Evolutionary conservation across 345 rosid genomes (phyloP).

Genomic region (Erysimum cheiranthoides): DNA sequence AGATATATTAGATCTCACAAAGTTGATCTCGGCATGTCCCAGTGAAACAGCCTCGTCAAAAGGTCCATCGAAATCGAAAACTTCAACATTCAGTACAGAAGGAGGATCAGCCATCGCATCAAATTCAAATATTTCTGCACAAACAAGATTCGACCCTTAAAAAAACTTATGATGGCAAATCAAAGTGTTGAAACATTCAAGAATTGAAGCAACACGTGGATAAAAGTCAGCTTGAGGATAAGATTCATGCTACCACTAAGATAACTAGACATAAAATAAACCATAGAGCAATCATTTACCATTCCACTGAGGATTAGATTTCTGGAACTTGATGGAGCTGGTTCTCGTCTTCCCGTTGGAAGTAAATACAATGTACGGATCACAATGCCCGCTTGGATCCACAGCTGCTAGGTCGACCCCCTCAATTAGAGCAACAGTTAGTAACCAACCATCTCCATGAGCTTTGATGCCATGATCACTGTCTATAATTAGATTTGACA

Average conservation of each 20-base stretch:
- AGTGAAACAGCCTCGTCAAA: constrained; percentile 85
- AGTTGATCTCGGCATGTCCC: constrained; percentile 88
- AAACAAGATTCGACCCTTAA: constrained; percentile 37
- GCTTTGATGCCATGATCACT: constrained; percentile 97
- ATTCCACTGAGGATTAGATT: constrained; percentile 88
- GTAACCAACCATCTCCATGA: constrained; percentile 96
- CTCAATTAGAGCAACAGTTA: constrained; percentile 89
- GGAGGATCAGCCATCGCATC: constrained; percentile 99
- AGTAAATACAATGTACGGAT: constrained; percentile 91
- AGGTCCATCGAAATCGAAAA: constrained; percentile 94
- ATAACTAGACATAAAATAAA: constrained; percentile 19
- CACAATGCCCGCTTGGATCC: constrained; percentile 88
- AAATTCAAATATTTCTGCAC: constrained; percentile 96
- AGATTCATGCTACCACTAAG: constrained; percentile 5
- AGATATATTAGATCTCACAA: constrained; percentile 78
- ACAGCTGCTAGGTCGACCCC: constrained; percentile 88
- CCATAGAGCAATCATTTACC: constrained; percentile 54
- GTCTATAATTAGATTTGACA: constrained; percentile 51
- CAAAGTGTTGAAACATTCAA: constrained; percentile 19
- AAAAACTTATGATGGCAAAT: constrained; percentile 21
- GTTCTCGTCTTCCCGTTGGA: constrained; percentile 90
- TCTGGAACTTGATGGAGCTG: constrained; percentile 96
- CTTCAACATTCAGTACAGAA: constrained; percentile 87
- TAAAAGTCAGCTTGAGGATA: neutral
- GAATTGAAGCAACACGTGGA: constrained; percentile 24